Evolutionary conservation across 768 basidiomycete genomes (phyloP).

Genomic region (Bullera alba): DNA sequence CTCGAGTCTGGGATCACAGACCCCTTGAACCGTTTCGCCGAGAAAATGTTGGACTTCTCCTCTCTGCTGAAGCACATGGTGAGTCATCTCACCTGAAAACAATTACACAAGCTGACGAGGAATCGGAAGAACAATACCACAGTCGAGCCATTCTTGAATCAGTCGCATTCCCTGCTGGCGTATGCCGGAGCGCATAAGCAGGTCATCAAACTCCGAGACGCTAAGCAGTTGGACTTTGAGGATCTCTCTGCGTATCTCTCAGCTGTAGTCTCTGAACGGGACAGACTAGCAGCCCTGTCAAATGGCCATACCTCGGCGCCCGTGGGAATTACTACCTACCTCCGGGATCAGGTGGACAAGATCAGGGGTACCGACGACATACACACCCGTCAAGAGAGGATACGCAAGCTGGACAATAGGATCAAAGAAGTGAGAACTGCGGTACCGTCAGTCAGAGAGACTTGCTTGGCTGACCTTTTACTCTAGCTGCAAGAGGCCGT

Average conservation of each 20-base stretch:
- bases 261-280: slow-evolving; percentile 85
- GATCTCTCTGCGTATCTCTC: slow-evolving; percentile 91
- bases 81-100: slow-evolving; percentile 29
- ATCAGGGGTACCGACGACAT: slow-evolving; percentile 91
- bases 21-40: slow-evolving; percentile 91
- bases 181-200: slow-evolving; percentile 88
- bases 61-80: slow-evolving; percentile 78
- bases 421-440: slow-evolving; percentile 75
- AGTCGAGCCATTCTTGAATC: slow-evolving; percentile 81
- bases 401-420: slow-evolving; percentile 82
- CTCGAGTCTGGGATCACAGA: slow-evolving; percentile 98
- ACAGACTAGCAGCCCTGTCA: slow-evolving; percentile 80
- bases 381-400: slow-evolving; percentile 82
- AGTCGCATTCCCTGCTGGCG: slow-evolving; percentile 83
- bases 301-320: slow-evolving; percentile 71
- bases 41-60: slow-evolving; percentile 90
- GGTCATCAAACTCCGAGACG: slow-evolving; percentile 91
- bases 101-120: background rate
- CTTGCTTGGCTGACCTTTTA: background rate
- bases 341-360: slow-evolving; percentile 86
- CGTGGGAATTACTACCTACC: slow-evolving; percentile 74
- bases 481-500: slow-evolving; percentile 90
- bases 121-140: slow-evolving; percentile 71
- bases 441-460: background rate
- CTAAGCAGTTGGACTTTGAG: slow-evolving; percentile 98